These are phyloP conservation scores for Neonectria punicea DNA, from an alignment of 2,329 filamentous ascomycete species.

Conservation along the genomic window DNA sequence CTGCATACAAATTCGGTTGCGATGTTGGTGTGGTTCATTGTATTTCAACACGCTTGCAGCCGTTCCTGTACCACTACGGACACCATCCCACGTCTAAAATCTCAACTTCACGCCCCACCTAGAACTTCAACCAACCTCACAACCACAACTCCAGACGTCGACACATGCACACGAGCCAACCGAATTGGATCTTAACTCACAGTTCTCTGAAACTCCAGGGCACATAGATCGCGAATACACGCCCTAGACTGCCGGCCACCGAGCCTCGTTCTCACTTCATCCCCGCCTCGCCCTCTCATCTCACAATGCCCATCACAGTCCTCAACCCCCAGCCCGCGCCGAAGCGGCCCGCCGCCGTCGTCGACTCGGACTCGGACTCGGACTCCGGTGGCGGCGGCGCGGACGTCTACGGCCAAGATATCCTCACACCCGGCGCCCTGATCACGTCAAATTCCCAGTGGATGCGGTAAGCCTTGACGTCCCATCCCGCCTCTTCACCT, in stretches of 20 bases:
- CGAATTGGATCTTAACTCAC: not conserved
- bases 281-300: conserved; percentile 18
- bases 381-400: conserved; percentile 60
- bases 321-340: conserved; percentile 53
- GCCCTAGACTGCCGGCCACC: not conserved
- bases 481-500: not conserved
- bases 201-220: not conserved
- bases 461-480: conserved; percentile 74
- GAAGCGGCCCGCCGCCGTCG: conserved; percentile 33
- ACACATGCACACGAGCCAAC: conserved; percentile 2
- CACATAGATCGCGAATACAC: not conserved
- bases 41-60: not conserved
- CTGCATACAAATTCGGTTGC: not conserved
- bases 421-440: conserved; percentile 89
- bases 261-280: conserved; percentile 26
- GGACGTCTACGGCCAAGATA: conserved; percentile 59
- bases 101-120: conserved; percentile 44
- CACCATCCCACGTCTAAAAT: conserved; percentile 38
- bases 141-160: conserved; percentile 18
- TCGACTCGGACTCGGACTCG: conserved; percentile 53
- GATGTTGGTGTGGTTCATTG: not conserved
- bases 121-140: conserved; percentile 40
- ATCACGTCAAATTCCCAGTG: conserved; percentile 95
- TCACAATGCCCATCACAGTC: conserved; percentile 61
- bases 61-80: conserved; percentile 16